Evolutionary conservation across 2,329 filamentous ascomycete genomes (phyloP).

Genomic region (Stagonosporopsis vannaccii): DNA sequence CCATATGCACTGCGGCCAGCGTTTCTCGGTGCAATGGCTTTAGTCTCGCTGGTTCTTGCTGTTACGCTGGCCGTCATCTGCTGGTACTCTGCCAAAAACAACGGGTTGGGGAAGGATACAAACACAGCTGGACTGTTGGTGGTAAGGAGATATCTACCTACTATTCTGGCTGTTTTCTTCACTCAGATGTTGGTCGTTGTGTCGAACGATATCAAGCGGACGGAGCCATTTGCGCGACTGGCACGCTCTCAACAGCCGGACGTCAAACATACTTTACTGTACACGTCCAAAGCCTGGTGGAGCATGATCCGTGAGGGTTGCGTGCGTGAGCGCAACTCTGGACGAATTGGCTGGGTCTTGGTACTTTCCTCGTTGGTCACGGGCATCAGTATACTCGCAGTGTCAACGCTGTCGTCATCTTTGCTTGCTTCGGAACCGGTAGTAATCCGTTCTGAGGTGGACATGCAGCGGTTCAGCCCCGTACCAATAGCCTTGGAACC

Average conservation of each 20-base stretch:
- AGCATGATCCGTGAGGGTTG: neutral
- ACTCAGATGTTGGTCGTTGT: slow-evolving; percentile 16
- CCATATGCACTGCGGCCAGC: neutral
- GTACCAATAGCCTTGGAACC: neutral
- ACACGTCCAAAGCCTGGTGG: slow-evolving; percentile 4
- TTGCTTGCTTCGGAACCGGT: neutral
- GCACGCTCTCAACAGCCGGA: neutral
- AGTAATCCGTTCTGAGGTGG: neutral
- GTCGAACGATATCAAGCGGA: slow-evolving; percentile 21
- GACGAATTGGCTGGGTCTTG: neutral
- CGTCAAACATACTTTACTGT: neutral
- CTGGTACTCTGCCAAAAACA: neutral
- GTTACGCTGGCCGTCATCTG: neutral
- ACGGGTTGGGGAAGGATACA: neutral
- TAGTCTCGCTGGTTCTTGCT: neutral
- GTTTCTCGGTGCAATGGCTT: neutral
- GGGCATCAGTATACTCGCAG: slow-evolving; percentile 2
- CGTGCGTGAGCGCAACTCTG: neutral
- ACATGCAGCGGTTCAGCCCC: neutral
- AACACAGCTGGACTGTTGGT: neutral
- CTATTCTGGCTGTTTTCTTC: slow-evolving; percentile 22
- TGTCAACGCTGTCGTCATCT: slow-evolving; percentile 2
- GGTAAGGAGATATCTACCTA: slow-evolving; percentile 19
- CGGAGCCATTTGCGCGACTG: slow-evolving; percentile 22
- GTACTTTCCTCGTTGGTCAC: neutral